Evolutionary conservation across 345 rosid genomes (phyloP).

Genomic region (Combretum micranthum): DNA sequence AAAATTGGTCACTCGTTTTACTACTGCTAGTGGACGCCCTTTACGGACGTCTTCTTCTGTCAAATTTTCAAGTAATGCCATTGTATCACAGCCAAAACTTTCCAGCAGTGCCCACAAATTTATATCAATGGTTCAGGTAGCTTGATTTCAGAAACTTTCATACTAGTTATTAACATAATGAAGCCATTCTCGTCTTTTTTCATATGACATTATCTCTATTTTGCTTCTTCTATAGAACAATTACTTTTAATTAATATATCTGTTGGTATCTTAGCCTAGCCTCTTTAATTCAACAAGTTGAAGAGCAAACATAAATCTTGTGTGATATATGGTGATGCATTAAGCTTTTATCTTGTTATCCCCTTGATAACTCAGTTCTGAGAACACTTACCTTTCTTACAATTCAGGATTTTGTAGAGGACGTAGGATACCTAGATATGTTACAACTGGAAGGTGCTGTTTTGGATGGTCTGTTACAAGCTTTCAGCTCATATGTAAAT

Average conservation of each 20-base stretch:
- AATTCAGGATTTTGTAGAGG: slow-evolving; percentile 70
- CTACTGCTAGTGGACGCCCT: slow-evolving; percentile 48
- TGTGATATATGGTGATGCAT: no score
- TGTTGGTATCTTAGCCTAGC: neutral
- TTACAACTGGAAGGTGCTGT: slow-evolving; percentile 69
- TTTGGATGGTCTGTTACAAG: slow-evolving; percentile 72
- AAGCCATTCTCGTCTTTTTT: neutral
- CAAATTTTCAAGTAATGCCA: slow-evolving; percentile 22
- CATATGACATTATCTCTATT: no score
- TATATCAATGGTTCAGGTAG: slow-evolving; percentile 80
- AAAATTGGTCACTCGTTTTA: slow-evolving; percentile 66
- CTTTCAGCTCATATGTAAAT: slow-evolving; percentile 59
- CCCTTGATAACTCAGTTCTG: neutral
- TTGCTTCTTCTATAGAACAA: no score
- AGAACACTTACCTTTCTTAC: neutral
- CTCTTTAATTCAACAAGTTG: neutral
- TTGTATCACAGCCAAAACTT: slow-evolving; percentile 52
- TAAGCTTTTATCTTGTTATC: no score
- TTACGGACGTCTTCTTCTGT: slow-evolving; percentile 28
- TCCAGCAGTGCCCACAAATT: slow-evolving; percentile 74
- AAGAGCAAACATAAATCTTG: neutral
- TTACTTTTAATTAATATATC: no score
- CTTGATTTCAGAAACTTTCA: slow-evolving; percentile 7
- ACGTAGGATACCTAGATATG: slow-evolving; percentile 65
- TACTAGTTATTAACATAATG: neutral